These are phyloP conservation scores for Botrytis cinerea DNA, from an alignment of 2,329 filamentous ascomycete genomes.

Conservation along the genomic window DNA sequence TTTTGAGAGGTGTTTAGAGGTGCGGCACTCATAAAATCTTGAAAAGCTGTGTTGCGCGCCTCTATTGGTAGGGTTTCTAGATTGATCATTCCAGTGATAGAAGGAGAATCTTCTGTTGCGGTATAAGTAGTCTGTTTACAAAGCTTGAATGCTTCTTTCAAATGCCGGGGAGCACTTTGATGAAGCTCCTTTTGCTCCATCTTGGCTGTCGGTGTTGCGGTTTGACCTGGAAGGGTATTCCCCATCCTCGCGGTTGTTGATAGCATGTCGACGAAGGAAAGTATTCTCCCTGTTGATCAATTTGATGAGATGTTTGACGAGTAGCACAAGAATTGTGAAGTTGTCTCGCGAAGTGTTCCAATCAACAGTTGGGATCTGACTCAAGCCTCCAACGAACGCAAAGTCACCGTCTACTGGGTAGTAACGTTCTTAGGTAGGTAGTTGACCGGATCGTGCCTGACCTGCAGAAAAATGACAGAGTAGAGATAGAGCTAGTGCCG, in stretches of 20 bases:
- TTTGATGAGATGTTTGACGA: background rate
- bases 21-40: background rate
- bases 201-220: background rate
- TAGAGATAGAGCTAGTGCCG: background rate
- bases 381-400: background rate
- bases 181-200: constrained; percentile 64
- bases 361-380: background rate
- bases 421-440: background rate
- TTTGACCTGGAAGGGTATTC: background rate
- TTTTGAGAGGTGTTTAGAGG: background rate
- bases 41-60: background rate
- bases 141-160: constrained; percentile 74
- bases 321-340: background rate
- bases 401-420: background rate
- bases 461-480: background rate
- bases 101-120: background rate
- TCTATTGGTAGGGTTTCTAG: background rate
- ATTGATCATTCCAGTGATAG: background rate
- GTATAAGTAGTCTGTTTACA: constrained; percentile 42
- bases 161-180: constrained; percentile 69
- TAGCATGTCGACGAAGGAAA: background rate
- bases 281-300: background rate
- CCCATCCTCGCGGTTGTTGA: background rate
- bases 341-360: background rate
- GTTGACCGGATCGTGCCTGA: background rate